A percentile compares a stretch with the other conserved stretches of the same genome.
Evolutionary conservation across 768 basidiomycete species (phyloP).

Genomic region (Lactarius evosmus): DNA sequence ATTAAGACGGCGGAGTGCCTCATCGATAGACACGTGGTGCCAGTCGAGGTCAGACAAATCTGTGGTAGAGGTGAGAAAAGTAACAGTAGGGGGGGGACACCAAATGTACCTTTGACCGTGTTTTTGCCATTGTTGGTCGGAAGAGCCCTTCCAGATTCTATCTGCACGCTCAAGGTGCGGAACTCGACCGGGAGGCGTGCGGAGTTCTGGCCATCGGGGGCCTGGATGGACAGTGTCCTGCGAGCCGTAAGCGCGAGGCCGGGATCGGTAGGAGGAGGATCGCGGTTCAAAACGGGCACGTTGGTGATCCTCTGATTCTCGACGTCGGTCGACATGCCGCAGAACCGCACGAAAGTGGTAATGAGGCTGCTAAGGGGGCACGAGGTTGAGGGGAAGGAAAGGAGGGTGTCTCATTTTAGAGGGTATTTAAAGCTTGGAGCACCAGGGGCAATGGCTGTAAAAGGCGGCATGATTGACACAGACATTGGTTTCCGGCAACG

Average conservation of each 20-base stretch:
- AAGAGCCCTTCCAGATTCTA: neutral
- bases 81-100: neutral
- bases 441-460: neutral
- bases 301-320: constrained; percentile 15
- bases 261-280: neutral
- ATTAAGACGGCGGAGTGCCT: constrained; percentile 32
- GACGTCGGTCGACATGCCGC: constrained; percentile 13
- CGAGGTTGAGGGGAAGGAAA: neutral
- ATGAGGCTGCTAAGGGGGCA: neutral
- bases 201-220: constrained; percentile 6
- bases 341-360: neutral
- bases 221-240: constrained; percentile 14
- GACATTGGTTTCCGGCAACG: neutral
- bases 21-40: constrained; percentile 22
- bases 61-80: neutral
- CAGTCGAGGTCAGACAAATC: constrained; percentile 24
- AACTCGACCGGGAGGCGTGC: constrained; percentile 27
- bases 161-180: constrained; percentile 26
- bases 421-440: neutral
- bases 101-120: constrained; percentile 12
- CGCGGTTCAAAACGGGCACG: neutral
- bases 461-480: no score
- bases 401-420: neutral
- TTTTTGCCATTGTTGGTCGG: neutral
- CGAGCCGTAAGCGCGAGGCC: neutral